A percentile compares a stretch with the other conserved stretches of the same genome.
Conservation (phyloP, 2,329 filamentous ascomycete species). For the Hansfordia pulvinata region DNA sequence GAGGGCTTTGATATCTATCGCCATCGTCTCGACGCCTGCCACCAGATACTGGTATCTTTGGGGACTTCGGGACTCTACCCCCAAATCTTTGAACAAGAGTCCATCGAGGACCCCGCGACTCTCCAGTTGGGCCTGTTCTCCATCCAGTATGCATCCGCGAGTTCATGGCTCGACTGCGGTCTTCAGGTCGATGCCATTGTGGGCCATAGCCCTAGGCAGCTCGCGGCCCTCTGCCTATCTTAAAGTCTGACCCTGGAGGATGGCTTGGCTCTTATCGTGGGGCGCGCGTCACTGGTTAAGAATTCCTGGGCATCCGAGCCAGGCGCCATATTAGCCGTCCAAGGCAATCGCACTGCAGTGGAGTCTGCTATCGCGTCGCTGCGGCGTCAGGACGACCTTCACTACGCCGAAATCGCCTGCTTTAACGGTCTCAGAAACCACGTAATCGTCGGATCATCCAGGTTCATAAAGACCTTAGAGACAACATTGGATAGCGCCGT, state of each 20-base stretch:
- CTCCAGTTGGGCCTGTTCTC: constrained; percentile 25
- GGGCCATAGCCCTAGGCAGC: constrained; percentile 26
- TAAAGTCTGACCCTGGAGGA: constrained; percentile 16
- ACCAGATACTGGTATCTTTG: constrained; percentile 2
- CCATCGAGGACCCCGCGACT: constrained; percentile 9
- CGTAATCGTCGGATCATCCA: background rate
- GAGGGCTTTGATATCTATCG: constrained; percentile 9
- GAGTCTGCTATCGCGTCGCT: no score
- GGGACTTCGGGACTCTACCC: constrained; percentile 13
- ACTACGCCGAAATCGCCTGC: constrained; percentile 1
- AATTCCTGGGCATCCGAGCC: constrained; percentile 6
- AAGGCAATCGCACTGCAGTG: no score
- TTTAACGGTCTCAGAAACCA: background rate
- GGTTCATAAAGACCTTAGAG: background rate
- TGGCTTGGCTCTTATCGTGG: constrained; percentile 13
- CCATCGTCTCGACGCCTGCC: constrained; percentile 7
- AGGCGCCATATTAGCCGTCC: constrained; percentile 5
- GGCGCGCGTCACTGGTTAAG: constrained; percentile 13
- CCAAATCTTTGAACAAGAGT: constrained; percentile 11
- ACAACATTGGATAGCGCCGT: no score
- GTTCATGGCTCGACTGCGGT: constrained; percentile 21
- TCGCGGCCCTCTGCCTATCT: constrained; percentile 22
- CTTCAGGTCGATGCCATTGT: constrained; percentile 13
- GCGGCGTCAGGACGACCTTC: constrained; percentile 1
- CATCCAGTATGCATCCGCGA: constrained; percentile 20